Evolutionary conservation across 1,139 yeast species (phyloP), one percentile per base, ranked within the genome.

Genomic region (Scheffersomyces titani): DNA sequence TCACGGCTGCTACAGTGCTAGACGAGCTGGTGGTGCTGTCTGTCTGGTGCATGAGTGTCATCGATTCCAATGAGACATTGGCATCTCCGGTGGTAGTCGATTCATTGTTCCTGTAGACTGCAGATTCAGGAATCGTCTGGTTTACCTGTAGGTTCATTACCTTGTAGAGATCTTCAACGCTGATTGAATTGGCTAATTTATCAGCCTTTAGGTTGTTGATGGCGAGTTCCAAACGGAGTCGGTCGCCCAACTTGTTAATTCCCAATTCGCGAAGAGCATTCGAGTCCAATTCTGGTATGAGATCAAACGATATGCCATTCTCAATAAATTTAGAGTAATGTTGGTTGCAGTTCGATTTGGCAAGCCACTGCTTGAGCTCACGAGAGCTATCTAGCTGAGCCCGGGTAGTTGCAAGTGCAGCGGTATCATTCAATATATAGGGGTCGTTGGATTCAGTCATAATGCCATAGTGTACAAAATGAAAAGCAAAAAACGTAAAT

Each of bases 261-360:
- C 97, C 98, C 7, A 94, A 70, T 60, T 89, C 96, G 55, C 81
- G 82, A 55, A 94, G 78, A 0, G 92, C 84, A n/a, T 74, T 78
- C 47, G 83, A 79, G 66, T 92, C 97, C 52, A 92, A 71, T 59
- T 85, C 89, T 1, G 85, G 75, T 16, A 90, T 69, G 5, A 91
- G 73, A 52, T 86, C 90, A 50, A 81, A 72, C 0, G 87, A 80
- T 60, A 92, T 83, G 40, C 85, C 89, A 65, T 87, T 67, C 16
- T 77, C 81, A 7, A 72, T 64, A 58, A 80, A 79, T 56, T 70
- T 73, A 51, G 66, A 51, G 58, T 69, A 70, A 62, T 77, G 70
- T 44, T 76, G 80, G 57, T 71, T 79, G 61, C 82, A 79, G 53
- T 72, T 71, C 19, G 73, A 67, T 54, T 68, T 68, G 13, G 69